These are phyloP conservation scores for Carpinus viminea DNA, from an alignment of 306 rosid genomes.

Conservation along the genomic window DNA sequence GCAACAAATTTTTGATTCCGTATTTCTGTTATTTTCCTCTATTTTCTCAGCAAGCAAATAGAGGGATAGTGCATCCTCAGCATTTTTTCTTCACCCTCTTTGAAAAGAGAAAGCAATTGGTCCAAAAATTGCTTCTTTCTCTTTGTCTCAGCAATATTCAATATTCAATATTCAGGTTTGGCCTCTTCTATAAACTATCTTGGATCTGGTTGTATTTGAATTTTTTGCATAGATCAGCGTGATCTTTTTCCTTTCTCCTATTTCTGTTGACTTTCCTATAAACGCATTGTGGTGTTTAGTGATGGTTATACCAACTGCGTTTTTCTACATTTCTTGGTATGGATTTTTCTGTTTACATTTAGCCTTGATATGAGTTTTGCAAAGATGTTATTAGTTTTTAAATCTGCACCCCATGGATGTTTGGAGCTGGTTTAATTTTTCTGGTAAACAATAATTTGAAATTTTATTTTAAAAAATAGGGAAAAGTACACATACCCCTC, in stretches of 20 bases:
- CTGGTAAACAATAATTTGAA: too few species aligned
- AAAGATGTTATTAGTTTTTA: too few species aligned
- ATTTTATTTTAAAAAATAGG: too few species aligned
- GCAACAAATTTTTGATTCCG: background rate
- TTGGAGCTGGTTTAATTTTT: too few species aligned
- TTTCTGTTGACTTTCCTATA: background rate
- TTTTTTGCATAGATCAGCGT: background rate
- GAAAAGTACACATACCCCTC: too few species aligned
- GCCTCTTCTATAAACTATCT: background rate
- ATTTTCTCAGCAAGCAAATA: background rate
- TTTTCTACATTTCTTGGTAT: background rate
- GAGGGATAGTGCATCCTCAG: background rate
- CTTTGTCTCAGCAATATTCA: background rate
- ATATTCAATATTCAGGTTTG: background rate
- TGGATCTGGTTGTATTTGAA: background rate
- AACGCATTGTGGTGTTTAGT: background rate
- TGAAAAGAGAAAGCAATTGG: background rate
- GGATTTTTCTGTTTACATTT: background rate
- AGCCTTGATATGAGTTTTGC: background rate
- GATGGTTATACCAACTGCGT: slow-evolving; percentile 3
- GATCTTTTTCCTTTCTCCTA: background rate
- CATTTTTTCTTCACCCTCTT: background rate
- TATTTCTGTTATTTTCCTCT: background rate
- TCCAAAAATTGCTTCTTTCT: background rate
- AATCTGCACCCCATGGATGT: too few species aligned